A percentile compares a stretch with the other conserved stretches of the same genome.
These are phyloP conservation scores for Fusarium sp. DNA, from an alignment of 2,329 filamentous ascomycete species.

Conservation along the genomic window DNA sequence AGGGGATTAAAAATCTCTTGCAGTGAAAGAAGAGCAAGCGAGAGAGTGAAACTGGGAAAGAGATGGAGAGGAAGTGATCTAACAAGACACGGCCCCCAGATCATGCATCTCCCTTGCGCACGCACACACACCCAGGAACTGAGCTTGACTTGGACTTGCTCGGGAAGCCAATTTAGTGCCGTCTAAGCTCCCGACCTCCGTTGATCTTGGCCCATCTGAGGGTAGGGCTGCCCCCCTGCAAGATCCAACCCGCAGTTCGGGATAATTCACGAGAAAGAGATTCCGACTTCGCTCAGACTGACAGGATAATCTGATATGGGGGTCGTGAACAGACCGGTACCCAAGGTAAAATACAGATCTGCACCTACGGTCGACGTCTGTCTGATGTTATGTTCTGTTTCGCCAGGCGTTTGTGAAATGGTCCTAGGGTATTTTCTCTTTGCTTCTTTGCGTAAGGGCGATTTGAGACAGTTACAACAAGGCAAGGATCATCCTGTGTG, in stretches of 20 bases:
- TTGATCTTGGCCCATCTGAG: slow-evolving; percentile 27
- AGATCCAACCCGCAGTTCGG: slow-evolving; percentile 29
- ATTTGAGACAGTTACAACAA: slow-evolving; percentile 4
- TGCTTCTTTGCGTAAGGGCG: slow-evolving; percentile 30
- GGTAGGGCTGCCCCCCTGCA: slow-evolving; percentile 22
- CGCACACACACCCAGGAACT: not conserved
- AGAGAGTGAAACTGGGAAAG: not conserved
- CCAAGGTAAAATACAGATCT: slow-evolving; percentile 22
- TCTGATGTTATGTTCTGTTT: not conserved
- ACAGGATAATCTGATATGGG: not conserved
- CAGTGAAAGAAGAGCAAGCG: not conserved
- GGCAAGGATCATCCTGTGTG: slow-evolving; percentile 23
- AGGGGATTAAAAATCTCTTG: slow-evolving; percentile 11
- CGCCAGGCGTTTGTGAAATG: not conserved
- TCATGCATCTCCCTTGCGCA: slow-evolving; percentile 18
- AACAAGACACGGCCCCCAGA: not conserved
- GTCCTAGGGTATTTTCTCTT: not conserved
- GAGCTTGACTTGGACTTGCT: slow-evolving; percentile 13
- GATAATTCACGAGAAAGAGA: slow-evolving; percentile 1
- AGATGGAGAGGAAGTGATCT: not conserved
- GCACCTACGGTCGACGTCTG: not conserved
- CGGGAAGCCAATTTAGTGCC: slow-evolving; percentile 22
- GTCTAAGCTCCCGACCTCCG: slow-evolving; percentile 21
- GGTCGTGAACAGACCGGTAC: not conserved
- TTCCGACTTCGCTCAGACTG: slow-evolving; percentile 19